phyloP scores from a whole-genome alignment of 2,329 filamentous ascomycete genomes.

The Xylariaceae sp. region DNA sequence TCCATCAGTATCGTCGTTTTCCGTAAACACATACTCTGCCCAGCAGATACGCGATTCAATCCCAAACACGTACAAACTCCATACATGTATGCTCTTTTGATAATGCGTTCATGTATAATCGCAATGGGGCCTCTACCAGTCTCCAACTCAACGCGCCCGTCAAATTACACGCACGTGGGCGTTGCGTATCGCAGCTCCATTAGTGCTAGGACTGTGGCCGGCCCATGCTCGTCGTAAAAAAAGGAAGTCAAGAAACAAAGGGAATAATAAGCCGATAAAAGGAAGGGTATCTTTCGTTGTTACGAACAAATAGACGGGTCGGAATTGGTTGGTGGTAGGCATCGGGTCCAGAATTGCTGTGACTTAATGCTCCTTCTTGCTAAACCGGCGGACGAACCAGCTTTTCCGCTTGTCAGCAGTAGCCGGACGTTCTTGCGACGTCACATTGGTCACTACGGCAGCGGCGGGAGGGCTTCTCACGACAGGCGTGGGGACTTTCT shows the following conservation, averaged over 20 bases:
- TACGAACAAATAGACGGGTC: slow-evolving; percentile 13
- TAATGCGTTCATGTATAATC: slow-evolving; percentile 2
- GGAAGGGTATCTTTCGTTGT: slow-evolving; percentile 19
- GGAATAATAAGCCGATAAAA: slow-evolving; percentile 3
- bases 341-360: neutral
- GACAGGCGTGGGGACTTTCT: slow-evolving; percentile 29
- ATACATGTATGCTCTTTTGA: slow-evolving; percentile 14
- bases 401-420: slow-evolving; percentile 73
- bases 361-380: slow-evolving; percentile 46
- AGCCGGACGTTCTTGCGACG: slow-evolving; percentile 31
- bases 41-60: neutral
- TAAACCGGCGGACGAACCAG: slow-evolving; percentile 81
- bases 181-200: slow-evolving; percentile 1
- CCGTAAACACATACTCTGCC: slow-evolving; percentile 8
- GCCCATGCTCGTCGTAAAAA: neutral
- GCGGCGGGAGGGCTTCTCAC: slow-evolving; percentile 29
- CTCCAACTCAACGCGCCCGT: neutral
- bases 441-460: slow-evolving; percentile 18
- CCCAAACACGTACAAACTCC: slow-evolving; percentile 10
- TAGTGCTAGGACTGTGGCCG: neutral
- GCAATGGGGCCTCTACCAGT: neutral
- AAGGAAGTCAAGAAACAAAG: neutral
- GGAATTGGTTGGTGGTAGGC: slow-evolving; percentile 13
- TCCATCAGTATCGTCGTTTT: slow-evolving; percentile 10
- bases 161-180: slow-evolving; percentile 5